These are phyloP conservation scores for Neocucurbitaria cava DNA, from an alignment of 2,329 filamentous ascomycete species.

Conservation along the genomic window DNA sequence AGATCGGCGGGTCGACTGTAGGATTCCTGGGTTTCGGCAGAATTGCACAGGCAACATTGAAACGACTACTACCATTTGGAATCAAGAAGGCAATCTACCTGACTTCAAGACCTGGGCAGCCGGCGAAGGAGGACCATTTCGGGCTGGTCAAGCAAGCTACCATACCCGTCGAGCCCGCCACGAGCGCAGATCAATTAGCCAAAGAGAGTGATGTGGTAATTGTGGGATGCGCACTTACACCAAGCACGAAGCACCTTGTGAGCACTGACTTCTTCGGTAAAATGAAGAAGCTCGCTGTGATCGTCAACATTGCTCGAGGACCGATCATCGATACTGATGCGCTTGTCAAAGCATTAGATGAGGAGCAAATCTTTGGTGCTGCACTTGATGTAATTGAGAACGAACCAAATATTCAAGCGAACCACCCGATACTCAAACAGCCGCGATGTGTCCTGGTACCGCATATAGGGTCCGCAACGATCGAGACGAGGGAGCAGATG, in stretches of 20 bases:
- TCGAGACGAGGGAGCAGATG: constrained; percentile 66
- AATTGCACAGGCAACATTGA: constrained; percentile 36
- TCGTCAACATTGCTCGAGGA: constrained; percentile 65
- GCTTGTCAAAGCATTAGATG: constrained; percentile 58
- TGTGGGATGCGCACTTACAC: constrained; percentile 37
- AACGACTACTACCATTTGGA: constrained; percentile 35
- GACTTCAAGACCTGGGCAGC: constrained; percentile 34
- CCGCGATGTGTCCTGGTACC: constrained; percentile 61
- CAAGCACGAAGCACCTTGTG: constrained; percentile 36
- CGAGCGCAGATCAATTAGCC: constrained; percentile 29
- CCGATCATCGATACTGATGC: constrained; percentile 63
- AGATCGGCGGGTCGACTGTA: constrained; percentile 30
- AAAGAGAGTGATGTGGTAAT: constrained; percentile 40
- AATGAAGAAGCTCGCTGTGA: constrained; percentile 61
- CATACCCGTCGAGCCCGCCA: constrained; percentile 30
- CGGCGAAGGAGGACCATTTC: constrained; percentile 33
- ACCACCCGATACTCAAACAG: constrained; percentile 58
- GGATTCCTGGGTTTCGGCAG: constrained; percentile 41
- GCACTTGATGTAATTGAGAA: constrained; percentile 65
- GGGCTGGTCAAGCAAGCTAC: constrained; percentile 20
- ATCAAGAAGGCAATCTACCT: constrained; percentile 34
- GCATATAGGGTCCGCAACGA: constrained; percentile 65
- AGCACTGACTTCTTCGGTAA: constrained; percentile 47
- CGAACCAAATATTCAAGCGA: constrained; percentile 57
- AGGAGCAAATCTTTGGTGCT: constrained; percentile 59